These are phyloP conservation scores for Gastrolobium villosum DNA, from an alignment of 306 rosid genomes.

Conservation along the genomic window DNA sequence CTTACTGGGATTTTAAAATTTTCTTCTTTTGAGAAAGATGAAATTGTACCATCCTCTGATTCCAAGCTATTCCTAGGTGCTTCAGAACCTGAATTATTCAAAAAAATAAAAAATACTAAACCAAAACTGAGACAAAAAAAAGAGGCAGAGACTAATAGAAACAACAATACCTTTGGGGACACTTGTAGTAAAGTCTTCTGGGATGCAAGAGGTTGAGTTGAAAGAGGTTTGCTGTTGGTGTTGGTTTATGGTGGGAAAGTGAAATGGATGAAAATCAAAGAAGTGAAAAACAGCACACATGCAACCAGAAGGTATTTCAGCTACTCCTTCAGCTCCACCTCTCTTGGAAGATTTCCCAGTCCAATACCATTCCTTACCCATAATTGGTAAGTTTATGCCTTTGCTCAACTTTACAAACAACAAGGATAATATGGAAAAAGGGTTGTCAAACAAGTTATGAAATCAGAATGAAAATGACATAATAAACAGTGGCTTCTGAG, in stretches of 20 bases:
- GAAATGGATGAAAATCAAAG: constrained; percentile 82
- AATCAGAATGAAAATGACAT: constrained; percentile 54
- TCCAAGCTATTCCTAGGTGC: constrained; percentile 92
- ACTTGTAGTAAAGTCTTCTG: constrained; percentile 34
- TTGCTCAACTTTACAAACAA: constrained; percentile 35
- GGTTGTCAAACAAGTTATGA: constrained; percentile 36
- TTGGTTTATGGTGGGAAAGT: constrained; percentile 46
- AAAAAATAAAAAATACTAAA: background rate
- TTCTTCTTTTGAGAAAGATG: constrained; percentile 62
- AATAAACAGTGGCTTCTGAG: constrained; percentile 31
- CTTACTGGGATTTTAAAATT: constrained; percentile 74
- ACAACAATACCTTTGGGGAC: constrained; percentile 62
- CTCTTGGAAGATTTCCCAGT: constrained; percentile 63
- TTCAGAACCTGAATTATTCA: constrained; percentile 69
- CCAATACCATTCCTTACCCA: constrained; percentile 80
- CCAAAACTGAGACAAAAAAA: too few relatives aligned
- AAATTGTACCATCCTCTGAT: constrained; percentile 59
- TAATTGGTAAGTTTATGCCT: constrained; percentile 42
- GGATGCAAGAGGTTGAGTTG: constrained; percentile 45
- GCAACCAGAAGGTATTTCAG: constrained; percentile 72
- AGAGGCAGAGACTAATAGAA: background rate
- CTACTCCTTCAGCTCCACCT: constrained; percentile 33
- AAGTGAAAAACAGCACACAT: constrained; percentile 84
- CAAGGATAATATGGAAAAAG: constrained; percentile 30
- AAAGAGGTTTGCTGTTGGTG: constrained; percentile 53